Base-by-base conservation (phyloP, 345 rosid genomes). In the Linum trigynum region DNA sequence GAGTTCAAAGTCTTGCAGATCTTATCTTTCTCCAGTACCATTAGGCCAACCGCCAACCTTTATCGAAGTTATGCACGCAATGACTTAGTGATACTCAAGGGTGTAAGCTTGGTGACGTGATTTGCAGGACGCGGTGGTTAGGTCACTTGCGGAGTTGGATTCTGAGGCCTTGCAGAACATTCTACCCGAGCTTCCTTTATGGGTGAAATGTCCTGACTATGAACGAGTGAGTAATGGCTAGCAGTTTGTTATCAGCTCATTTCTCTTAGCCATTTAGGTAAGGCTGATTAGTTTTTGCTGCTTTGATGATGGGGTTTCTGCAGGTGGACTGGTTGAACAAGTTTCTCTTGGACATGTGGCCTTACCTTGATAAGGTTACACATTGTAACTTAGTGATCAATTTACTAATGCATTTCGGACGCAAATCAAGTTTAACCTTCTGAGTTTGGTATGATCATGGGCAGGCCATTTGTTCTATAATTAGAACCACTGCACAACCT, bases 291-390 rank as follows among this genome's bases (percentile, higher is more conserved):
- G 59, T 43, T 43, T 43, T 41, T 48, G 53, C 12, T 48, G 53
- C 38, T 58, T 7, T 65, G 5, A 55, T 69, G 59, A 65, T 48
- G 38, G 9, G 15, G 14, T 36, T 63, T 48, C 17, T 61, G 37
- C 68, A 88, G 96, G 89, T 88, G 17, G 91, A 88, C 37, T 88
- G 91, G 96, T 65, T 88, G 61, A 88, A 88, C 81, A 86, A 67
- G 74, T 76, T 86, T 79, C 67, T 88, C 62, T 67, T 72, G 2
- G 74, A 80, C 70, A 75, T 84, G 85, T 88, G 96, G 96, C 88
- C 96, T 14, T 83, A 77, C 78, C 87, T 88, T 48, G 86, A 88
- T 41, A 84, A 88, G 90, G 95, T 87, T 2, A 50, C 9, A 48
- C 61, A 55, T 73, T 5, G 5, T 66, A 63, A 17, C 35, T 69